phyloP scores from a whole-genome alignment of 2,329 filamentous ascomycete species.

The Aspergillus terreus region DNA sequence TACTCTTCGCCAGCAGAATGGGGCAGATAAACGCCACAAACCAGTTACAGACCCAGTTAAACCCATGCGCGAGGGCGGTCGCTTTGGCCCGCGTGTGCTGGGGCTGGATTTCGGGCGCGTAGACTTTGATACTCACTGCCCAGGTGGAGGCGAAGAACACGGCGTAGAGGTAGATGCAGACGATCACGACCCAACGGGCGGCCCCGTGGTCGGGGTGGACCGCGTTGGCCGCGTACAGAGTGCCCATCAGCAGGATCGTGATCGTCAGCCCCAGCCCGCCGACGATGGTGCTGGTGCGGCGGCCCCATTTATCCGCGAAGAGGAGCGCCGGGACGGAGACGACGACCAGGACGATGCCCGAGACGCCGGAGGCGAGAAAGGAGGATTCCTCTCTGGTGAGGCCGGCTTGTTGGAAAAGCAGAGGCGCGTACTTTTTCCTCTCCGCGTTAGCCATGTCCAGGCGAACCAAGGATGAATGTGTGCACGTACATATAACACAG shows the following conservation, averaged over 20 bases:
- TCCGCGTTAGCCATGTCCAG: too few relatives aligned
- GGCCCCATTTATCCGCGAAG: slow-evolving; percentile 3
- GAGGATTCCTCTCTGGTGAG: too few relatives aligned
- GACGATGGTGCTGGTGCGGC: neutral
- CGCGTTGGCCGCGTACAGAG: too few relatives aligned
- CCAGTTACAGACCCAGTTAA: slow-evolving; percentile 3
- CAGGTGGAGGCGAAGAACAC: slow-evolving; percentile 29
- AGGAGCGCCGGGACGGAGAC: neutral
- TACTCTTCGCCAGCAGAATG: neutral
- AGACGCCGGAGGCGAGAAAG: too few relatives aligned
- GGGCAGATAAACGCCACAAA: slow-evolving; percentile 1
- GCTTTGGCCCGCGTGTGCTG: too few relatives aligned
- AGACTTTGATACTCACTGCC: slow-evolving; percentile 56
- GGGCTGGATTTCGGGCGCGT: slow-evolving; percentile 57
- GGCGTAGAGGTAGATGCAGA: slow-evolving; percentile 1
- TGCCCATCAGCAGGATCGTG: neutral
- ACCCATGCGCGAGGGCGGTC: slow-evolving; percentile 30
- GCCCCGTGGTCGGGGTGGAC: too few relatives aligned
- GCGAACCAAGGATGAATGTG: neutral
- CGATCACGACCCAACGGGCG: slow-evolving; percentile 3
- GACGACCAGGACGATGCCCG: neutral
- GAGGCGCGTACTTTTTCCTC: too few relatives aligned
- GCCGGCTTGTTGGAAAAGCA: too few relatives aligned
- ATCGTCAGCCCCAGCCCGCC: neutral
- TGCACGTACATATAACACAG: slow-evolving; percentile 2